Conservation (phyloP, 2,329 filamentous ascomycete species). For the Delphinella strobiligena region DNA sequence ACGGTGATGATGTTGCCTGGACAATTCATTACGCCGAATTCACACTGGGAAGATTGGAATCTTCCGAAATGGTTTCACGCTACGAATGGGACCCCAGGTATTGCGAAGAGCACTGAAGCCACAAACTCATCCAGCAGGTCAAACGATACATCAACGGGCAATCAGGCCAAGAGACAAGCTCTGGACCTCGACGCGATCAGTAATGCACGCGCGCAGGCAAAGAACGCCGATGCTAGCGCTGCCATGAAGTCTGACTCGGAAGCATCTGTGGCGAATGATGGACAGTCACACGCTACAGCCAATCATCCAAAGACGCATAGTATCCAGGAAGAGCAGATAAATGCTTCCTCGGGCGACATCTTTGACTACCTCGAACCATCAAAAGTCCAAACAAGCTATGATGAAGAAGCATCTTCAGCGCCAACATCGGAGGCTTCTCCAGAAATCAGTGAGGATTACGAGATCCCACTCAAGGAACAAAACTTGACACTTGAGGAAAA, state of each 20-base stretch:
- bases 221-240: too few relatives aligned
- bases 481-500: neutral
- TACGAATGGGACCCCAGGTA: slow-evolving; percentile 7
- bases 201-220: neutral
- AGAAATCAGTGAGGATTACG: neutral
- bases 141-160: neutral
- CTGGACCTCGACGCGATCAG: neutral
- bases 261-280: neutral
- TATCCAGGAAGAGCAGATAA: neutral
- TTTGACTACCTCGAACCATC: neutral
- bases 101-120: neutral
- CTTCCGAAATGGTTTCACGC: slow-evolving; percentile 17
- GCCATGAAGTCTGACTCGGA: too few relatives aligned
- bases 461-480: neutral
- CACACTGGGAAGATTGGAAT: slow-evolving; percentile 22
- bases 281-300: neutral
- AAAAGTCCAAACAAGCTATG: neutral
- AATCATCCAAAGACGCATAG: neutral
- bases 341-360: neutral
- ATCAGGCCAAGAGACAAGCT: neutral
- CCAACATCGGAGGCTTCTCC: neutral
- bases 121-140: neutral
- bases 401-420: neutral
- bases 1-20: slow-evolving; percentile 18
- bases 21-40: slow-evolving; percentile 16